A percentile compares a stretch with the other conserved stretches of the same genome.
Conservation (phyloP, 2,329 filamentous ascomycete species). For the Cadophora gregata region DNA sequence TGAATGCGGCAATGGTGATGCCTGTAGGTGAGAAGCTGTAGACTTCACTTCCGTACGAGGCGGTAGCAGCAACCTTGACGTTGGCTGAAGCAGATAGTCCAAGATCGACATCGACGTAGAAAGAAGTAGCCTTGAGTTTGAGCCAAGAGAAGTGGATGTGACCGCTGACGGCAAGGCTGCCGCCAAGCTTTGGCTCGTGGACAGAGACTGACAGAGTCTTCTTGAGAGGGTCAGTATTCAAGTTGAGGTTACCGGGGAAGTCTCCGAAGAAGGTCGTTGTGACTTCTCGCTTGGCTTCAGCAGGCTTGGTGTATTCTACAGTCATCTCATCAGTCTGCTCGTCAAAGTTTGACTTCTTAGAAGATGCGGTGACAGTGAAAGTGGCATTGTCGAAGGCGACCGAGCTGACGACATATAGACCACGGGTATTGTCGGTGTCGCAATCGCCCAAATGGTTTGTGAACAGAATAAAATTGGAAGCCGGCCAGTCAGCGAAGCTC, state of each 20-base stretch:
- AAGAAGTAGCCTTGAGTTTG: conserved; percentile 43
- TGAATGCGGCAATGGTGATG: conserved; percentile 47
- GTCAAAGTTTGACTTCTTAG: background rate
- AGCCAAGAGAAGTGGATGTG: conserved; percentile 50
- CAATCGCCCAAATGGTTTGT: conserved; percentile 52
- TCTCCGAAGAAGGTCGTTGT: background rate
- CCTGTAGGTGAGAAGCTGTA: conserved; percentile 47
- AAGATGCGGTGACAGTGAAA: conserved; percentile 45
- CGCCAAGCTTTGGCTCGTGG: conserved; percentile 45
- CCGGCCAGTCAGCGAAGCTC: conserved; percentile 36
- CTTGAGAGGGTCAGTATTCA: conserved; percentile 42
- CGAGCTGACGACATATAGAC: conserved; percentile 47
- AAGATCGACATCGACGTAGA: conserved; percentile 52
- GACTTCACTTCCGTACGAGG: conserved; percentile 43
- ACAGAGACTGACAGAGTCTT: conserved; percentile 46
- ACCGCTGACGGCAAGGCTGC: conserved; percentile 49
- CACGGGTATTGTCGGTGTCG: conserved; percentile 48
- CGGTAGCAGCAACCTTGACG: background rate
- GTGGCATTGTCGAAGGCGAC: conserved; percentile 41
- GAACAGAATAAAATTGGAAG: conserved; percentile 46
- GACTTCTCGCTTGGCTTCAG: background rate
- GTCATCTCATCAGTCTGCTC: conserved; percentile 2
- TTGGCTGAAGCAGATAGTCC: conserved; percentile 36
- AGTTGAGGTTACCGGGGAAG: conserved; percentile 14
- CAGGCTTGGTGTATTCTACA: conserved; percentile 3